phyloP scores from a whole-genome alignment of 495 filamentous ascomycete genomes.

The Acidiella bohemica region DNA sequence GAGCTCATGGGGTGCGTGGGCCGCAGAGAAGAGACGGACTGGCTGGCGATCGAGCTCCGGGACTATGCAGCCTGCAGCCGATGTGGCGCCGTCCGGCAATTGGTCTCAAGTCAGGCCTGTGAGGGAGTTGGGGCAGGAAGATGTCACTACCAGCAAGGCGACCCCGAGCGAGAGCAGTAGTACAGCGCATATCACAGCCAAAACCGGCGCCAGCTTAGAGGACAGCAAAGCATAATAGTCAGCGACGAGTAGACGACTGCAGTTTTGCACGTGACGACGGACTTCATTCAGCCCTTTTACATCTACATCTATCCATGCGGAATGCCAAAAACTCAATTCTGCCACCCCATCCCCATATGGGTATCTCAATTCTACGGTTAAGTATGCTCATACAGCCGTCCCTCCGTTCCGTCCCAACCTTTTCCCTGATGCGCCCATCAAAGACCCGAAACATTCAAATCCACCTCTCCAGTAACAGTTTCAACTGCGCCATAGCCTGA shows the following conservation, averaged over 20 bases:
- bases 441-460: constrained; percentile 2
- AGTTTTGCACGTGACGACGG: no score
- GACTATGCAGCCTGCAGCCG: neutral
- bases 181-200: no score
- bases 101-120: constrained; percentile 17
- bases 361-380: no score
- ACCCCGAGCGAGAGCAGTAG: no score
- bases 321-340: neutral
- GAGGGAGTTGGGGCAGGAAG: constrained; percentile 13
- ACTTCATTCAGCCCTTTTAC: no score
- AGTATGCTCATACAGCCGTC: constrained; percentile 1
- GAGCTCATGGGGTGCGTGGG: constrained; percentile 91
- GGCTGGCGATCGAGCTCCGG: constrained; percentile 32
- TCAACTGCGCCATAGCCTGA: constrained; percentile 4
- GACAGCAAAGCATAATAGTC: no score
- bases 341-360: neutral
- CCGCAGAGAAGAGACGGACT: constrained; percentile 67
- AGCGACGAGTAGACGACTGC: no score
- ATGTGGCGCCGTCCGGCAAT: neutral
- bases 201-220: no score
- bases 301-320: neutral
- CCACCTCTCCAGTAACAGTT: constrained; percentile 10
- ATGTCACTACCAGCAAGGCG: no score
- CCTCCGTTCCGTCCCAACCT: constrained; percentile 1
- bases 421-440: neutral